A percentile compares a stretch with the other conserved stretches of the same genome.
Conservation (phyloP, 2,329 filamentous ascomycete genomes). For the Cercospora brassicicola region DNA sequence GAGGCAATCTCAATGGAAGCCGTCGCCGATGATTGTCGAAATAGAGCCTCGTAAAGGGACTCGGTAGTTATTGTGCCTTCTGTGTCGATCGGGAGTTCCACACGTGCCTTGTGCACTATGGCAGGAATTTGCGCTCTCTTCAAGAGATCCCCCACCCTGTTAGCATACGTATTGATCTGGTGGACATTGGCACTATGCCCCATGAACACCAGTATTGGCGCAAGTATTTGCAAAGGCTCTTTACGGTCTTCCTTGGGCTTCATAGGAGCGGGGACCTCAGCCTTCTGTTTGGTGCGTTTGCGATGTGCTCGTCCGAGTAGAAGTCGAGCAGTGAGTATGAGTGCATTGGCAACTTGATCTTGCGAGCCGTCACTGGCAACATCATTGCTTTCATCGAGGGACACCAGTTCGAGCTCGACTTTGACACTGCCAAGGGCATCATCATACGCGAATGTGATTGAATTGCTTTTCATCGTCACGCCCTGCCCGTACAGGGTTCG, state of each 20-base stretch:
- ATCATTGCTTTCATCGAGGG: conserved; percentile 42
- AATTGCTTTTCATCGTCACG: conserved; percentile 60
- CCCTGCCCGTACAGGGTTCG: conserved; percentile 69
- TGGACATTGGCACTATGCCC: conserved; percentile 1
- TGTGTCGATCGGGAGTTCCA: neutral
- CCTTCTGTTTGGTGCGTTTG: conserved; percentile 68
- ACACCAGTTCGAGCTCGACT: conserved; percentile 67
- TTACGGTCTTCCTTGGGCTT: conserved; percentile 48
- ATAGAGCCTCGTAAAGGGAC: neutral
- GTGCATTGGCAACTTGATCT: conserved; percentile 60
- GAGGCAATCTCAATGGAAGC: conserved; percentile 2
- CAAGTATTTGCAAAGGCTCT: conserved; percentile 1
- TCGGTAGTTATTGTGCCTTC: neutral
- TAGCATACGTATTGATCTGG: neutral
- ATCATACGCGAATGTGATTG: conserved; percentile 37
- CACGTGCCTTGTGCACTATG: neutral
- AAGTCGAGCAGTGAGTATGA: conserved; percentile 69
- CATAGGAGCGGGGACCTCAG: conserved; percentile 61
- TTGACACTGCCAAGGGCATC: conserved; percentile 51
- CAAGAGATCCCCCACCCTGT: neutral
- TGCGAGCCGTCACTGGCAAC: conserved; percentile 26
- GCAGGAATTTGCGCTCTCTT: neutral
- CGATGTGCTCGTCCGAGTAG: conserved; percentile 78
- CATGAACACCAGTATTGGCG: conserved; percentile 3
- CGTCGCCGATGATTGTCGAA: neutral